Percentiles rank a stretch among this genome's conserved stretches.
Conservation (phyloP, 176 grass and related monocot species). For the Oryza glaberrima region DNA sequence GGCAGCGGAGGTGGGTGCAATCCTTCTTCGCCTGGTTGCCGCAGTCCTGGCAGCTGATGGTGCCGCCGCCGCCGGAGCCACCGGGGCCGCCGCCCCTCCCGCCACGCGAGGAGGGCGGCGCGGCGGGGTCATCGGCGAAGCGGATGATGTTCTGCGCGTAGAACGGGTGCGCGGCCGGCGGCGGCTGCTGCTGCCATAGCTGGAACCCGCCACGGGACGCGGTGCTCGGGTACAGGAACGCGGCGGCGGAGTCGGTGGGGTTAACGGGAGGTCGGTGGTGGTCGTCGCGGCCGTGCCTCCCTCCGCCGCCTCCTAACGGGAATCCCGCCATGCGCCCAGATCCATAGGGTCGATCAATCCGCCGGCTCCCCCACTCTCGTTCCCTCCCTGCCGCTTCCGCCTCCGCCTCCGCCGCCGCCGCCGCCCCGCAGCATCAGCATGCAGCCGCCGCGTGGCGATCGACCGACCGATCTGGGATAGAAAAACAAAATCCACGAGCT, state of each 20-base stretch:
- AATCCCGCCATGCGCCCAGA: conserved; percentile 85
- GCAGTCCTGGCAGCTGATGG: conserved; percentile 92
- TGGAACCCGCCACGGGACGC: conserved; percentile 65
- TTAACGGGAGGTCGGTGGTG: conserved; percentile 12
- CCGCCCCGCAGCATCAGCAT: background rate
- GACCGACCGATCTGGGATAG: background rate
- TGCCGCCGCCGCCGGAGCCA: background rate
- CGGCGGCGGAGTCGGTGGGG: conserved; percentile 28
- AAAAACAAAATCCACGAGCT: too few species aligned
- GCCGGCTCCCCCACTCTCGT: too few species aligned
- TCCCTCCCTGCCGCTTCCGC: too few species aligned
- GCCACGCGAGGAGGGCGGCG: conserved; percentile 23
- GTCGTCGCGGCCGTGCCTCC: conserved; percentile 36
- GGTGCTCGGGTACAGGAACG: conserved; percentile 54
- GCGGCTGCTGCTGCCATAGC: conserved; percentile 73
- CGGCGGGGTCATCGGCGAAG: conserved; percentile 75
- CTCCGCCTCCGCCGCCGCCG: too few species aligned
- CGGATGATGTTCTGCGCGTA: conserved; percentile 71
- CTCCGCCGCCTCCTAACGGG: conserved; percentile 66
- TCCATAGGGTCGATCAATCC: conserved; percentile 50
- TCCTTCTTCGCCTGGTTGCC: conserved; percentile 99
- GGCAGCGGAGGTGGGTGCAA: conserved; percentile 77
- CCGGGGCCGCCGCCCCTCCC: conserved; percentile 19
- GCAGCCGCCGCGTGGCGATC: background rate
- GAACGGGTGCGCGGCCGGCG: conserved; percentile 38